These are phyloP conservation scores for Vaccinium vitisidaea DNA, from an alignment of 148 eudicot species.

Conservation along the genomic window DNA sequence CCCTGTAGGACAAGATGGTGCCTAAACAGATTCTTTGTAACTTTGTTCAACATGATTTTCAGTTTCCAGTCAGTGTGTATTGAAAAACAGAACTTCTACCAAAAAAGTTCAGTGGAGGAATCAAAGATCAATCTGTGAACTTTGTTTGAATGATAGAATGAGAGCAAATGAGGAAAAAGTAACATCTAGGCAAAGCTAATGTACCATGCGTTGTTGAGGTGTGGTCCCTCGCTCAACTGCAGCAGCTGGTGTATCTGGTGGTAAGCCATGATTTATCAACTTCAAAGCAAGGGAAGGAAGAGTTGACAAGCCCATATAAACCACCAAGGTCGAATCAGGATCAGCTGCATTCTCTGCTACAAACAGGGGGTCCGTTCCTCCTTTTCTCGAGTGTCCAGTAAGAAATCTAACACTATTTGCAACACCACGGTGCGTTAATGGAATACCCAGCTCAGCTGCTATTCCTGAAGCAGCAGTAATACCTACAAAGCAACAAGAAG, in stretches of 20 bases:
- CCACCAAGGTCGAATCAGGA: constrained; percentile 91
- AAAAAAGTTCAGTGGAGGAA: constrained; percentile 4
- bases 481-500: constrained; percentile 42
- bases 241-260: constrained; percentile 74
- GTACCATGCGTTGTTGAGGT: constrained; percentile 84
- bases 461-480: constrained; percentile 99
- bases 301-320: constrained; percentile 95
- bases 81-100: neutral
- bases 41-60: neutral
- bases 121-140: neutral
- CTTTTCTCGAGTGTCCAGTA: constrained; percentile 93
- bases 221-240: constrained; percentile 98
- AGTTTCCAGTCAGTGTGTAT: neutral
- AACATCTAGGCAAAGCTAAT: constrained; percentile 10
- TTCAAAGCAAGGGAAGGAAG: constrained; percentile 83
- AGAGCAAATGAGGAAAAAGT: neutral
- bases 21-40: neutral
- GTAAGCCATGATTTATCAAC: constrained; percentile 75
- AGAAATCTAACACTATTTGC: constrained; percentile 92
- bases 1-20: neutral
- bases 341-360: constrained; percentile 92
- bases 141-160: neutral
- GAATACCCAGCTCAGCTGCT: constrained; percentile 92
- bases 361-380: constrained; percentile 84
- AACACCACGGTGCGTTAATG: constrained; percentile 88